Conservation (phyloP, 2,329 filamentous ascomycete species). For the Plenodomus lindquistii region DNA sequence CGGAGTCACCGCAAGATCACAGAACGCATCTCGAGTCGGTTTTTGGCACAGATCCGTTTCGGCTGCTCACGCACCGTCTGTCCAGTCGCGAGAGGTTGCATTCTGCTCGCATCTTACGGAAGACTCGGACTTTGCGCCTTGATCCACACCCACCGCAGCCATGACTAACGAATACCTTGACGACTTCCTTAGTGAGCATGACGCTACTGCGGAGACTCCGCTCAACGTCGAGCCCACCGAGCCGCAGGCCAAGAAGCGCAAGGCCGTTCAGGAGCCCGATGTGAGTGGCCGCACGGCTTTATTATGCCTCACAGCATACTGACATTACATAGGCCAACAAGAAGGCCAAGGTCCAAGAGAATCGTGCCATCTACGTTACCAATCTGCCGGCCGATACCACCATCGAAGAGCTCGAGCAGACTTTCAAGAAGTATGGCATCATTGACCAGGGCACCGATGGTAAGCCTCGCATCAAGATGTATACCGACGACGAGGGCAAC, state of each 20-base stretch:
- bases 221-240: conserved; percentile 7
- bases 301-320: conserved; percentile 44
- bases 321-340: conserved; percentile 20
- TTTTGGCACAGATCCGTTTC: conserved; percentile 2
- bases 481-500: conserved; percentile 75
- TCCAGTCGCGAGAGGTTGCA: conserved; percentile 1
- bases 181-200: neutral
- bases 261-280: conserved; percentile 19
- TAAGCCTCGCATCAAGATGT: conserved; percentile 88
- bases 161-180: conserved; percentile 14
- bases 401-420: conserved; percentile 75
- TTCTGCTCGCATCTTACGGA: neutral
- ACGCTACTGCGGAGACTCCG: conserved; percentile 6
- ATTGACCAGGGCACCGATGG: conserved; percentile 92
- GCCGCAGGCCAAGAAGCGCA: conserved; percentile 28
- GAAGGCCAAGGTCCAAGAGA: conserved; percentile 56
- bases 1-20: neutral
- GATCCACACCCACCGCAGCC: neutral
- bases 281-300: conserved; percentile 15
- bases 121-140: neutral
- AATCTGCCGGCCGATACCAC: conserved; percentile 81
- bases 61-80: conserved; percentile 1
- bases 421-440: conserved; percentile 89
- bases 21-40: conserved; percentile 1
- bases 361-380: conserved; percentile 91